Percentiles rank a stretch among this genome's conserved stretches.
Conservation (phyloP, 2,329 filamentous ascomycete genomes). For the Colletotrichum lindemuthianum region DNA sequence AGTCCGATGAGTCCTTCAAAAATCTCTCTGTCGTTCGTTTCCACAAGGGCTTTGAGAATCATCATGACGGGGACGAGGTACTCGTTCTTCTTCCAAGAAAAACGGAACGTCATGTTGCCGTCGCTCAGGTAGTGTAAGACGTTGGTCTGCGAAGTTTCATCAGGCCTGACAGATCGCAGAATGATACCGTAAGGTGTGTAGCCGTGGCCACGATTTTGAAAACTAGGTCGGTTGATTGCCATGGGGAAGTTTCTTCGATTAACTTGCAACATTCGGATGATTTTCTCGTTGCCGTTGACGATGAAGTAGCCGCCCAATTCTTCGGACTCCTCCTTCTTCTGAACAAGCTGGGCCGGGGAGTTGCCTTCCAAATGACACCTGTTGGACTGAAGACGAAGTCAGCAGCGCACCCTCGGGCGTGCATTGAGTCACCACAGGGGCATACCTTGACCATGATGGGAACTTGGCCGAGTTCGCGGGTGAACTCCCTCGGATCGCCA, state of each 20-base stretch:
- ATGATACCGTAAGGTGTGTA: conserved; percentile 94
- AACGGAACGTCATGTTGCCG: conserved; percentile 95
- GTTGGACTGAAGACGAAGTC: conserved; percentile 71
- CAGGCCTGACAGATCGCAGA: conserved; percentile 91
- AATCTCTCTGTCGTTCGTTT: conserved; percentile 96
- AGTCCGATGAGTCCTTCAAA: conserved; percentile 92
- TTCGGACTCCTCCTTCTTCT: conserved; percentile 93
- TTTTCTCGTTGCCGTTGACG: conserved; percentile 96
- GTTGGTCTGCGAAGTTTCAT: conserved; percentile 98
- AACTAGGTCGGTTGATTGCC: conserved; percentile 91
- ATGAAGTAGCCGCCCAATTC: conserved; percentile 97
- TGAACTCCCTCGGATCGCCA: conserved; percentile 83
- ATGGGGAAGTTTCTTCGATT: conserved; percentile 94
- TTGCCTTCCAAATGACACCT: conserved; percentile 90
- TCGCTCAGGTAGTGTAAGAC: conserved; percentile 95
- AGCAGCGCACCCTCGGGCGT: conserved; percentile 37
- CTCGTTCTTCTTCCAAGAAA: conserved; percentile 98
- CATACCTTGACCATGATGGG: conserved; percentile 92
- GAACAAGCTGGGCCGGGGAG: conserved; percentile 83
- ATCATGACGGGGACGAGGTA: conserved; percentile 97
- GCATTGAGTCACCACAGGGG: conserved; percentile 24
- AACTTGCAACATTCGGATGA: conserved; percentile 91
- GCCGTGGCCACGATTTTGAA: conserved; percentile 83
- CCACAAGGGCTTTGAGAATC: conserved; percentile 92
- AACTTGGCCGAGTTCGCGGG: conserved; percentile 86